Evolutionary conservation across 1,139 yeast genomes (phyloP).

Genomic region (Pichia sp.): DNA sequence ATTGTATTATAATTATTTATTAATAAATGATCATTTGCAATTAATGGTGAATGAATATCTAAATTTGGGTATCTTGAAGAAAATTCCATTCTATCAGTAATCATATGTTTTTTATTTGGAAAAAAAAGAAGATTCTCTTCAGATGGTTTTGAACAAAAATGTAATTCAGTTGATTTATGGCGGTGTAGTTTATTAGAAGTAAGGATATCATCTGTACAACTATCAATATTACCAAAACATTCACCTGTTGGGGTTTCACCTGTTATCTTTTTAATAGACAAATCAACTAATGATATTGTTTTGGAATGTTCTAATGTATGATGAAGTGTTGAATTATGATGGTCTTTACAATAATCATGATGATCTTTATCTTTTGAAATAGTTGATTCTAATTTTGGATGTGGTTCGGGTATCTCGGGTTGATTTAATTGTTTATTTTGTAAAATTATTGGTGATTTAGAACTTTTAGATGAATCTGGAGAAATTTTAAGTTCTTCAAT

Average conservation of each 20-base stretch:
- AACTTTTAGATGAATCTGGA: too few species aligned
- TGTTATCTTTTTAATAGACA: constrained; percentile 26
- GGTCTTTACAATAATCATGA: background rate
- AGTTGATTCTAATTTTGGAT: background rate
- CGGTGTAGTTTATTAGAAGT: constrained; percentile 12
- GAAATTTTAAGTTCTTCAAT: too few species aligned
- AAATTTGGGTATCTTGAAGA: constrained; percentile 25
- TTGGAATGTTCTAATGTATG: constrained; percentile 9
- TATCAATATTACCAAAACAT: constrained; percentile 28
- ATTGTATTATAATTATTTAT: background rate
- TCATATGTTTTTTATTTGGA: constrained; percentile 21
- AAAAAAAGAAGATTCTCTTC: constrained; percentile 29
- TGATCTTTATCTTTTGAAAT: background rate
- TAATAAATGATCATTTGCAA: constrained; percentile 2
- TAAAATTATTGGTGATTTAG: too few species aligned
- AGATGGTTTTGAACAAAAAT: constrained; percentile 29
- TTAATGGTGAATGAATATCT: constrained; percentile 28
- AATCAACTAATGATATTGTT: constrained; percentile 26
- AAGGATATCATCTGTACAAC: constrained; percentile 22
- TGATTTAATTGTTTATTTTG: too few species aligned
- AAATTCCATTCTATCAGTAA: constrained; percentile 23
- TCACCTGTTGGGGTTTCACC: constrained; percentile 27
- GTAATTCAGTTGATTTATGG: constrained; percentile 18
- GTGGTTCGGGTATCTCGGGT: too few species aligned
- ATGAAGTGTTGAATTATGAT: too few species aligned